These are phyloP conservation scores for Pestalotiopsis fici DNA, from an alignment of 2,329 filamentous ascomycete genomes.

Conservation along the genomic window DNA sequence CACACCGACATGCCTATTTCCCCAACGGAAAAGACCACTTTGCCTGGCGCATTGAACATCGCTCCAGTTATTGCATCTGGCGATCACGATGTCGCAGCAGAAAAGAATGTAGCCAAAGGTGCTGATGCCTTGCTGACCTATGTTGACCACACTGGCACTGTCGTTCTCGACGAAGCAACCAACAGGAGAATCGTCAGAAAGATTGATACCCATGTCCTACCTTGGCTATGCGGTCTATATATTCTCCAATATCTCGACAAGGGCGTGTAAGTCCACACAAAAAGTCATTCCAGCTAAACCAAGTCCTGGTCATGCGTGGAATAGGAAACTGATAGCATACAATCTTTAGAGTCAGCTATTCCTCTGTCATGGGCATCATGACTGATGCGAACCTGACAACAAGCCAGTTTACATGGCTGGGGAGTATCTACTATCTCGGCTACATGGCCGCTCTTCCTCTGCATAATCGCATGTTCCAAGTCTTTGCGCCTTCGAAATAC, in stretches of 20 bases:
- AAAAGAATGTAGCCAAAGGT: not conserved
- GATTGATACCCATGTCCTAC: slow-evolving; percentile 1
- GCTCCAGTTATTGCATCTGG: not conserved
- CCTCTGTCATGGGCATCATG: slow-evolving; percentile 32
- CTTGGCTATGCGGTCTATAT: slow-evolving; percentile 3
- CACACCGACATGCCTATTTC: not conserved
- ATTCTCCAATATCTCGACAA: slow-evolving; percentile 7
- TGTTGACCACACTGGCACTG: not conserved
- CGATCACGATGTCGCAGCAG: not conserved
- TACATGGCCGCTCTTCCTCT: slow-evolving; percentile 25
- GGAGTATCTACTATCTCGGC: slow-evolving; percentile 27
- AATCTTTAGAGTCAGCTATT: not conserved
- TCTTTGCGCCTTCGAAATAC: slow-evolving; percentile 26
- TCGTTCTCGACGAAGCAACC: not conserved
- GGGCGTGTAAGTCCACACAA: slow-evolving; percentile 3
- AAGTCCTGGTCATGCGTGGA: no score
- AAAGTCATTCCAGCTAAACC: no score
- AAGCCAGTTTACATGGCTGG: slow-evolving; percentile 5
- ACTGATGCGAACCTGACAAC: slow-evolving; percentile 45
- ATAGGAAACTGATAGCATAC: not conserved
- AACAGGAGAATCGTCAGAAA: not conserved
- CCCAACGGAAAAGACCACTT: not conserved
- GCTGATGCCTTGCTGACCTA: slow-evolving; percentile 1
- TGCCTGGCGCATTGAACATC: not conserved
- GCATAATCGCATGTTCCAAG: slow-evolving; percentile 24